phyloP scores from a whole-genome alignment of 1,139 yeast genomes.

The Debaryomycetaceae sp. region DNA sequence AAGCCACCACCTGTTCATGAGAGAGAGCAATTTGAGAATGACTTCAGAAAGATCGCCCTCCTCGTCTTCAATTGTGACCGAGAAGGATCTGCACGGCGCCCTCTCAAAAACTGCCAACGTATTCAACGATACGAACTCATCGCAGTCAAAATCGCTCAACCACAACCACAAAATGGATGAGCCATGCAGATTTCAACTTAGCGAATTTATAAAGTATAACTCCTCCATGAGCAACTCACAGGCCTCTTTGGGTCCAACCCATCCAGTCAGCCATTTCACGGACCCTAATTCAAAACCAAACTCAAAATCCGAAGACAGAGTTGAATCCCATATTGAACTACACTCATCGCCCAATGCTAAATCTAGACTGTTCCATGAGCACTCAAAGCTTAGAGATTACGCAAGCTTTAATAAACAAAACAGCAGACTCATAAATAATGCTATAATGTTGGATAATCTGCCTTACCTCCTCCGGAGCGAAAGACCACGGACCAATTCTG shows the following conservation, averaged over 20 bases:
- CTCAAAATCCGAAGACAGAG: neutral
- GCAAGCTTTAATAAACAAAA: neutral
- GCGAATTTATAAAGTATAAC: constrained; percentile 1
- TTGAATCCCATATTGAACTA: neutral
- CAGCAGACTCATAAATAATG: neutral
- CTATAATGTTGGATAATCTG: neutral
- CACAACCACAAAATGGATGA: neutral
- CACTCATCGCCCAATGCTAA: neutral
- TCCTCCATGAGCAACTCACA: constrained; percentile 1
- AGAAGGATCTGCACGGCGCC: neutral
- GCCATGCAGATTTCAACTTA: constrained; percentile 1
- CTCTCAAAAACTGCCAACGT: constrained; percentile 5
- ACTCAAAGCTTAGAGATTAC: neutral
- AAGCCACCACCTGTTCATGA: neutral
- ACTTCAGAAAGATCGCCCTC: neutral
- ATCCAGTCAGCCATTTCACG: neutral
- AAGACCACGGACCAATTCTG: neutral
- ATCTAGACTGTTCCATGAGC: neutral
- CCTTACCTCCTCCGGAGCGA: neutral
- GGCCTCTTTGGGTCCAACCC: constrained; percentile 1
- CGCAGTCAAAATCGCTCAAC: constrained; percentile 4
- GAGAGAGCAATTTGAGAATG: neutral
- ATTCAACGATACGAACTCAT: constrained; percentile 6
- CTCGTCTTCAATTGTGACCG: constrained; percentile 3
- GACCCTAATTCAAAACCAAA: neutral